These are phyloP conservation scores for Aspergillus quadrilineatus DNA, from an alignment of 2,329 filamentous ascomycete species.

Conservation along the genomic window DNA sequence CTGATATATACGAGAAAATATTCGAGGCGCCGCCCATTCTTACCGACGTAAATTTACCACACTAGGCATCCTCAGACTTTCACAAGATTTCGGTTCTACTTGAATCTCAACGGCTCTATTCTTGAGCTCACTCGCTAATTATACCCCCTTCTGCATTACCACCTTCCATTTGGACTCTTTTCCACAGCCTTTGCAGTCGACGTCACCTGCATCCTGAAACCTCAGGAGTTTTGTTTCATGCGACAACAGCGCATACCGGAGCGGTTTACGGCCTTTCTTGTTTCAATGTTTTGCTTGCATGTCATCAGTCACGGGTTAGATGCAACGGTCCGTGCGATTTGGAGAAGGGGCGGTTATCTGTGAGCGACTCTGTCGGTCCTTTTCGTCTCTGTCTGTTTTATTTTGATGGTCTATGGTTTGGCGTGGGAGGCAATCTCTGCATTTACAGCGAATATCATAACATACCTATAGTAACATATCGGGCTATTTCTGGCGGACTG, in stretches of 20 bases:
- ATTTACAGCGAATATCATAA: slow-evolving; percentile 21
- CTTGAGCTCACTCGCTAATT: neutral
- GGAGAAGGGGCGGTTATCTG: slow-evolving; percentile 16
- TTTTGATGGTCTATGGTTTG: slow-evolving; percentile 5
- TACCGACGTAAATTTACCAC: neutral
- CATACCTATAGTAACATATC: slow-evolving; percentile 7
- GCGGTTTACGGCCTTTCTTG: neutral
- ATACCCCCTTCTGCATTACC: neutral
- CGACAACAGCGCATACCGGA: neutral
- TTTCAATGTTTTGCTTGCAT: neutral
- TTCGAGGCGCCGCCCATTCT: slow-evolving; percentile 36
- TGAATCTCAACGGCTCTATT: neutral
- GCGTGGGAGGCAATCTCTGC: slow-evolving; percentile 22
- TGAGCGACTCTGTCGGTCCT: slow-evolving; percentile 4
- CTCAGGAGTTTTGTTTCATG: neutral
- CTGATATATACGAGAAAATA: slow-evolving; percentile 48
- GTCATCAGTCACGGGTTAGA: neutral
- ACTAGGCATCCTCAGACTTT: neutral
- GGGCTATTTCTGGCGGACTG: neutral
- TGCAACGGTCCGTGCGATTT: slow-evolving; percentile 13
- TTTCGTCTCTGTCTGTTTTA: slow-evolving; percentile 5
- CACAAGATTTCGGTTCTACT: neutral
- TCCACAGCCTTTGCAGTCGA: neutral
- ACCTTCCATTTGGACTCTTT: neutral
- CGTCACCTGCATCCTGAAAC: neutral